Evolutionary conservation across 257 asterid genomes (phyloP).

Genomic region (Gynochthodes officinalis): DNA sequence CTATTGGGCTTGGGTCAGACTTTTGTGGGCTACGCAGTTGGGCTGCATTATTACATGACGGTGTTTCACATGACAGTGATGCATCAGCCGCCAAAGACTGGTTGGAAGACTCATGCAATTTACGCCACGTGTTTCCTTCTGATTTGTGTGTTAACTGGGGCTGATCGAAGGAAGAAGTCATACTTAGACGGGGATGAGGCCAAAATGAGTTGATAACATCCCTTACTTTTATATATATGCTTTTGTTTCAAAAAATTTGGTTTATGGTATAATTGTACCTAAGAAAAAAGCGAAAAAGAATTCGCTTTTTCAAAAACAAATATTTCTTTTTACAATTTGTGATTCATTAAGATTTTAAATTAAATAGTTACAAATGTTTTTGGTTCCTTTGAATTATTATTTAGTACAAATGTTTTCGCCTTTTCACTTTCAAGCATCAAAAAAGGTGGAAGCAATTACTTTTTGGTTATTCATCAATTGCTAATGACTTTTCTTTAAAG

Average conservation of each 20-base stretch:
- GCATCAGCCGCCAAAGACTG: slow-evolving; percentile 78
- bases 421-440: neutral
- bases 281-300: neutral
- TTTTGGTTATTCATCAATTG: neutral
- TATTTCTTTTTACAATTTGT: slow-evolving; percentile 1
- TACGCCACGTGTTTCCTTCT: slow-evolving; percentile 82
- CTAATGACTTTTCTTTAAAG: neutral
- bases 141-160: slow-evolving; percentile 57
- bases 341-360: slow-evolving; percentile 9
- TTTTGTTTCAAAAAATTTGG: neutral
- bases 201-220: slow-evolving; percentile 45
- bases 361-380: neutral
- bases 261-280: slow-evolving; percentile 11
- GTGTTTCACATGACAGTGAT: slow-evolving; percentile 81
- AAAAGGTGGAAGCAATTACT: neutral
- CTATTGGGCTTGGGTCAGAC: slow-evolving; percentile 74
- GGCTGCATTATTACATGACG: slow-evolving; percentile 82
- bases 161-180: slow-evolving; percentile 75
- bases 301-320: slow-evolving; percentile 7
- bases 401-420: too few relatives aligned
- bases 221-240: neutral
- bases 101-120: slow-evolving; percentile 71
- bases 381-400: too few relatives aligned
- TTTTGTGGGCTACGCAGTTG: slow-evolving; percentile 84
- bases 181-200: slow-evolving; percentile 75